These are phyloP conservation scores for Ascochyta pisi DNA, from an alignment of 2,329 filamentous ascomycete genomes.

Conservation along the genomic window DNA sequence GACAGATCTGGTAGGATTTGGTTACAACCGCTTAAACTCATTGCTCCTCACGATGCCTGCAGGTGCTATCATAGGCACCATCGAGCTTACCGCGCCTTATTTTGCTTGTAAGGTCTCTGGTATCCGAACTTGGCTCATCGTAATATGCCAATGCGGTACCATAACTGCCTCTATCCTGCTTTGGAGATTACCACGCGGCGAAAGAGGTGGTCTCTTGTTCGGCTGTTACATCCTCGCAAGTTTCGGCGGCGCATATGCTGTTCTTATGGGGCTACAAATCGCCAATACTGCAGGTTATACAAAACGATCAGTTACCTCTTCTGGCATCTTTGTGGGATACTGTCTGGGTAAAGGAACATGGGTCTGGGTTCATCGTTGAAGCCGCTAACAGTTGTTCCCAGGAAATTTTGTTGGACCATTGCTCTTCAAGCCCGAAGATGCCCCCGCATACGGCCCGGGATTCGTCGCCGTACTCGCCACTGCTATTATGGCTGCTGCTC, in stretches of 20 bases:
- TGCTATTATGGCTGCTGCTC: constrained; percentile 40
- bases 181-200: constrained; percentile 52
- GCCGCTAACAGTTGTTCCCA: background rate
- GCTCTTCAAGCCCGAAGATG: constrained; percentile 27
- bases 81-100: constrained; percentile 33
- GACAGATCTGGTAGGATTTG: constrained; percentile 24
- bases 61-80: constrained; percentile 33
- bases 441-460: constrained; percentile 45
- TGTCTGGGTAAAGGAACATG: constrained; percentile 51
- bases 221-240: constrained; percentile 58
- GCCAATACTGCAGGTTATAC: constrained; percentile 63
- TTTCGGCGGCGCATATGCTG: constrained; percentile 57
- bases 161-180: constrained; percentile 53
- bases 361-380: background rate
- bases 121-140: constrained; percentile 42
- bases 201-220: constrained; percentile 57
- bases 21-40: constrained; percentile 36
- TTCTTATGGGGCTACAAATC: constrained; percentile 58
- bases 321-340: constrained; percentile 60
- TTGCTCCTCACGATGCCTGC: constrained; percentile 35
- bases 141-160: constrained; percentile 45
- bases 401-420: constrained; percentile 47
- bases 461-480: constrained; percentile 53
- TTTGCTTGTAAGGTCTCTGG: constrained; percentile 31
- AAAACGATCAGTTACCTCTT: constrained; percentile 57